A percentile compares a stretch with the other conserved stretches of the same genome.
These are phyloP conservation scores for Podila epicladia DNA, from an alignment of 192 early-diverging fungal genomes.

Conservation along the genomic window DNA sequence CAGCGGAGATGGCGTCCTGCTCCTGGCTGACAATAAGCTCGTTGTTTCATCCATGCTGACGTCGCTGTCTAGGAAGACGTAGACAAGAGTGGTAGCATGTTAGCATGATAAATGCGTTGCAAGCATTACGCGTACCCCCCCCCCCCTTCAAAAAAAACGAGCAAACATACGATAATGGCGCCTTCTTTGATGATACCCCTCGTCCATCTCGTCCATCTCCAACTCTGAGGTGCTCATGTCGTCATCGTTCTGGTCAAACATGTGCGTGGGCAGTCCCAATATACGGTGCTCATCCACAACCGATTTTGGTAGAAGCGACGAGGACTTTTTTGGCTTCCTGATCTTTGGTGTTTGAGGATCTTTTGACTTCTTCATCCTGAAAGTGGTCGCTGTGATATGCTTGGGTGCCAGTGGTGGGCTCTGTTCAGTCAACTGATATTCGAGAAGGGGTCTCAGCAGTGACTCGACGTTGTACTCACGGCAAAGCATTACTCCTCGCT, in stretches of 20 bases:
- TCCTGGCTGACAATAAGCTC: slow-evolving; percentile 34
- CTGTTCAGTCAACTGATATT: slow-evolving; percentile 72
- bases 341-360: slow-evolving; percentile 45
- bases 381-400: slow-evolving; percentile 60
- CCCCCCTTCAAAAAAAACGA: background rate
- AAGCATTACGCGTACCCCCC: too few relatives aligned
- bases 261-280: slow-evolving; percentile 7
- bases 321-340: slow-evolving; percentile 3
- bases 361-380: slow-evolving; percentile 53
- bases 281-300: background rate
- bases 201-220: slow-evolving; percentile 21
- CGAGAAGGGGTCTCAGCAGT: slow-evolving; percentile 80
- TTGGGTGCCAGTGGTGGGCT: slow-evolving; percentile 66
- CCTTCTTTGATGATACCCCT: slow-evolving; percentile 5
- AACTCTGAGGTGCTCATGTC: slow-evolving; percentile 36
- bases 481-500: slow-evolving; percentile 83
- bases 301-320: slow-evolving; percentile 16
- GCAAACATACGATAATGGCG: background rate
- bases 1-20: slow-evolving; percentile 38
- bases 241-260: slow-evolving; percentile 37
- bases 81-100: background rate
- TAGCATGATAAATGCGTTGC: background rate
- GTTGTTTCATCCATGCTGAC: slow-evolving; percentile 48
- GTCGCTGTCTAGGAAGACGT: slow-evolving; percentile 17
- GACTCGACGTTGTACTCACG: slow-evolving; percentile 81